Conservation (phyloP, 495 filamentous ascomycete species). For the Penicillium odoratum region DNA sequence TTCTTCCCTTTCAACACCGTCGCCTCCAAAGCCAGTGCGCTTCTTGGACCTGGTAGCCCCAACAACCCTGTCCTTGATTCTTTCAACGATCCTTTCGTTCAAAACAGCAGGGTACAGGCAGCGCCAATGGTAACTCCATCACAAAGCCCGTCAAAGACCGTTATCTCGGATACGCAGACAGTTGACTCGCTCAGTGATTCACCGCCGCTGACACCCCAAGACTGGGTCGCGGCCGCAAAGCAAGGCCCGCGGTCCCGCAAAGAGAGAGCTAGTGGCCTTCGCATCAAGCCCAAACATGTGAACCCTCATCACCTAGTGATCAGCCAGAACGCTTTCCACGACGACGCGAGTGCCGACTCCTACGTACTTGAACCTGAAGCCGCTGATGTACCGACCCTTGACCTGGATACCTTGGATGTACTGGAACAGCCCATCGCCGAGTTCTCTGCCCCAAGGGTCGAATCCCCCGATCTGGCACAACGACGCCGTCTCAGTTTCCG, state of each 20-base stretch:
- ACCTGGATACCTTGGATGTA: slow-evolving; percentile 25
- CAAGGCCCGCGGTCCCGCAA: slow-evolving; percentile 25
- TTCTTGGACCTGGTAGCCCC: slow-evolving; percentile 29
- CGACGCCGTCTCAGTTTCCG: slow-evolving; percentile 39
- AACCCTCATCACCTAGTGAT: slow-evolving; percentile 18
- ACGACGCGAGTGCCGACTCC: slow-evolving; percentile 33
- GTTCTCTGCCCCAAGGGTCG: slow-evolving; percentile 15
- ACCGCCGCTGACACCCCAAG: slow-evolving; percentile 40
- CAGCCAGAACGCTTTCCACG: slow-evolving; percentile 22
- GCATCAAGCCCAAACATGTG: slow-evolving; percentile 10
- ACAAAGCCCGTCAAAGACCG: slow-evolving; percentile 24
- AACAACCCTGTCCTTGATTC: slow-evolving; percentile 25
- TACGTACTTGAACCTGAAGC: slow-evolving; percentile 26
- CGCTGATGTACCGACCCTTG: slow-evolving; percentile 36
- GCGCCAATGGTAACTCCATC: slow-evolving; percentile 24
- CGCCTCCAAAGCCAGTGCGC: slow-evolving; percentile 26
- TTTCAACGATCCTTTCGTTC: slow-evolving; percentile 26
- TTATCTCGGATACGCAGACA: slow-evolving; percentile 4
- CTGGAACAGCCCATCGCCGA: slow-evolving; percentile 17
- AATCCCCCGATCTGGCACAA: slow-evolving; percentile 26
- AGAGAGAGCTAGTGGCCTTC: slow-evolving; percentile 9
- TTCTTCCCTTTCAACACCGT: slow-evolving; percentile 37
- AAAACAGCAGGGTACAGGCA: slow-evolving; percentile 19
- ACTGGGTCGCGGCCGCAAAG: slow-evolving; percentile 47
- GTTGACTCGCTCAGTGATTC: slow-evolving; percentile 17